Base-by-base conservation (phyloP, 768 basidiomycete species). In the Boletellus emodensis region DNA sequence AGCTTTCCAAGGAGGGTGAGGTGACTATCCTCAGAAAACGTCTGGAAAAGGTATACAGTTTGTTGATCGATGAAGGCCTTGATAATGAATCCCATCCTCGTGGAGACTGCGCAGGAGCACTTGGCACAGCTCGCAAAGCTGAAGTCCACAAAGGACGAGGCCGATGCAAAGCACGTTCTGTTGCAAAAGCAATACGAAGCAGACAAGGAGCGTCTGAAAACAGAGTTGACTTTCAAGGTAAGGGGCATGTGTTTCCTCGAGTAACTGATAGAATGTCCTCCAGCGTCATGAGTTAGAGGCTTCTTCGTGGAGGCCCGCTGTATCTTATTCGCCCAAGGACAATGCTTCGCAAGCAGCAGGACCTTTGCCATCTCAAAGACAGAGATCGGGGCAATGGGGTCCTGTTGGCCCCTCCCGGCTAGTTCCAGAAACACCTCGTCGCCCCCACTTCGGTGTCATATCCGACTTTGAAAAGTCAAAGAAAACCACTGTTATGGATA, bases 221-320 rank as follows among this genome's bases (percentile, higher is more conserved):
- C 87, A 1, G 80, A 86, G 50, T 78, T 80, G 39, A 72, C 76
- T 20, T 89, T 90, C 72, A 85, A 80, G 69, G 87, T 85, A 68
- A 45, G 73, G 40, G 55, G 7, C 15, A 11, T 49, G 11, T 49
- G n/a, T 46, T 34, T 56, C 17, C 20, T 47, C 20, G 44, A 28
- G 41, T 46, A 34, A 44, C 38, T 66, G 44, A 61, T 53, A 28
- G 36, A 38, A 45, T 53, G 45, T 52, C 41, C 34, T 47, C 50
- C 55, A 87, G 86, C 83, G 83, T 76, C 84, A 83, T 57, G 85
- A 87, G 62, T 51, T 83, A 28, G 85, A 86, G 54, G 76, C 77
- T 4, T 70, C 81, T 12, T 61, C 69, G 18, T 77, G 81, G 15
- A 84, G 75, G 60, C 72, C 74, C 12, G 69, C 79, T 17, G 62